Evolutionary conservation across 495 filamentous ascomycete genomes (phyloP).

Genomic region (Rusavskia elegans): DNA sequence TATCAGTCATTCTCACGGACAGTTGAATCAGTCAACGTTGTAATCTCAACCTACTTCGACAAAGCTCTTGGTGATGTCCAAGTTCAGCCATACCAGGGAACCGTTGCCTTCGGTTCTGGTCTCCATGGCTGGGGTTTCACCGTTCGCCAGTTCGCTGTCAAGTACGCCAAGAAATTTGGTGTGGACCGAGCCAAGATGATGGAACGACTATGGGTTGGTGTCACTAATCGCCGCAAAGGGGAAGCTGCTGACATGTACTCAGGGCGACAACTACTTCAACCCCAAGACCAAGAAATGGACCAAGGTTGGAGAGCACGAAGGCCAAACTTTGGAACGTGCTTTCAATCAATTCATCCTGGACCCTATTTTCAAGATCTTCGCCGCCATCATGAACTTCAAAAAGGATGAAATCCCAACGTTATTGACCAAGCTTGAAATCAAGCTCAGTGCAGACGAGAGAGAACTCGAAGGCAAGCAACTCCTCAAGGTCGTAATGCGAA

Average conservation of each 20-base stretch:
- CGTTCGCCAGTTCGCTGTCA: constrained; percentile 89
- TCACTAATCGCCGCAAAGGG: not conserved
- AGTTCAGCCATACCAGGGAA: constrained; percentile 92
- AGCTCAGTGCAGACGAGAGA: constrained; percentile 70
- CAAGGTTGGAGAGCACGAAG: constrained; percentile 63
- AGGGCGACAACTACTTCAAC: constrained; percentile 99
- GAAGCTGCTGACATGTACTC: constrained; percentile 11
- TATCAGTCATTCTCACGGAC: constrained; percentile 99
- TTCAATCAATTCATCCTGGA: constrained; percentile 99
- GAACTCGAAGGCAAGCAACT: constrained; percentile 93
- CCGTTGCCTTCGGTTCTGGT: constrained; percentile 97
- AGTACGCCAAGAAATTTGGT: constrained; percentile 99
- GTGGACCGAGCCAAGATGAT: constrained; percentile 99
- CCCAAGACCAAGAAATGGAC: constrained; percentile 99
- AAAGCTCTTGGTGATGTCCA: constrained; percentile 93
- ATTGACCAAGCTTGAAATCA: constrained; percentile 82
- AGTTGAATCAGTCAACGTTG: constrained; percentile 98
- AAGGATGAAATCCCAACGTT: constrained; percentile 78
- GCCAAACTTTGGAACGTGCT: constrained; percentile 83
- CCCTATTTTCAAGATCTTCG: constrained; percentile 98
- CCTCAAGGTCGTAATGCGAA: constrained; percentile 94
- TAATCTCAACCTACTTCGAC: constrained; percentile 98
- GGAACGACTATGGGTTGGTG: constrained; percentile 90
- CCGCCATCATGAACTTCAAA: constrained; percentile 93
- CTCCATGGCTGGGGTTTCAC: constrained; percentile 99